These are phyloP conservation scores for Kernera saxatilis DNA, from an alignment of 345 rosid genomes.

Conservation along the genomic window DNA sequence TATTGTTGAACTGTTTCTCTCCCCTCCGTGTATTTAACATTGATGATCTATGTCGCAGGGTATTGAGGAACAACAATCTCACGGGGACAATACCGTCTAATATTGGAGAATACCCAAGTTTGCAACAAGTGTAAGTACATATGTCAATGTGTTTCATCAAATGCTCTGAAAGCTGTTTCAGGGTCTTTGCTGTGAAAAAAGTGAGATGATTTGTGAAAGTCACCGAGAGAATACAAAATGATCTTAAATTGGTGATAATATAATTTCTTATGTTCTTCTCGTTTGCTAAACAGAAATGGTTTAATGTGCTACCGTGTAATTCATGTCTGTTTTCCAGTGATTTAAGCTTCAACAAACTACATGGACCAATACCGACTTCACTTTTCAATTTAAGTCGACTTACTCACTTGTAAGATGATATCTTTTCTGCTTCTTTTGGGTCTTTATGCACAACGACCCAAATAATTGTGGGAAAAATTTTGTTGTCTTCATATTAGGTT, in stretches of 20 bases:
- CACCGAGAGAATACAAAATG: neutral
- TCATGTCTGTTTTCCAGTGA: constrained; percentile 24
- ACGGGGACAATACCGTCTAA: constrained; percentile 52
- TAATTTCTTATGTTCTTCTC: neutral
- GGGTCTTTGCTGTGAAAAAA: neutral
- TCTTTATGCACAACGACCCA: neutral
- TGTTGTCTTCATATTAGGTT: constrained; percentile 43
- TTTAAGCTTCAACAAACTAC: constrained; percentile 34
- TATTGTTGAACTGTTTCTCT: neutral
- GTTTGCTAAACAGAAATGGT: neutral
- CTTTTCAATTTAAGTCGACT: constrained; percentile 29
- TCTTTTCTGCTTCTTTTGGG: neutral
- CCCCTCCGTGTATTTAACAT: neutral
- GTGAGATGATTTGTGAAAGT: neutral
- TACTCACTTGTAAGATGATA: constrained; percentile 47
- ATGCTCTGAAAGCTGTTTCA: neutral
- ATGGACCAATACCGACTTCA: constrained; percentile 24
- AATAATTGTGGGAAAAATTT: neutral
- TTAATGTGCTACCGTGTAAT: neutral
- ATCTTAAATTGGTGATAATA: neutral
- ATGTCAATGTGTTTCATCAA: neutral
- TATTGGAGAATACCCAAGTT: constrained; percentile 43
- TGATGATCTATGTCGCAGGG: constrained; percentile 31
- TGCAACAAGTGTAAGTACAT: constrained; percentile 54
- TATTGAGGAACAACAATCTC: constrained; percentile 47